phyloP scores from a whole-genome alignment of 495 filamentous ascomycete species.

The Trichoderma virens region DNA sequence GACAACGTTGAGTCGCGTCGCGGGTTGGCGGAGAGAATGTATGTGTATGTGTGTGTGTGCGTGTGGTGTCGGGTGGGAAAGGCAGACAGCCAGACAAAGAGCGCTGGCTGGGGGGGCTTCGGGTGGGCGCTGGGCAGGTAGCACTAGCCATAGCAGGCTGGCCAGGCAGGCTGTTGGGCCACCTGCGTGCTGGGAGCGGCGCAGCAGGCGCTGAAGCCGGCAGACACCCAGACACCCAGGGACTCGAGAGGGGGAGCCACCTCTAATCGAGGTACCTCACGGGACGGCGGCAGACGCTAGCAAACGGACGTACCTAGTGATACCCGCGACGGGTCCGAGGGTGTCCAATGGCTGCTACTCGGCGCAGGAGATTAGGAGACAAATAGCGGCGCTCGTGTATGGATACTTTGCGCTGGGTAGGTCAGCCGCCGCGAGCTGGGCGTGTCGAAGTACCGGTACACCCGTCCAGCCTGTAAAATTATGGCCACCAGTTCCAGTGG shows the following conservation, averaged over 20 bases:
- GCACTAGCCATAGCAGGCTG: background rate
- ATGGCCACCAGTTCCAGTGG: background rate
- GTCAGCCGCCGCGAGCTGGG: background rate
- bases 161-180: slow-evolving; percentile 8
- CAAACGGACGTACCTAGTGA: slow-evolving; percentile 1
- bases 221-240: background rate
- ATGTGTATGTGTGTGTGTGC: slow-evolving; percentile 13
- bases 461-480: background rate
- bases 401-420: background rate
- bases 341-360: background rate
- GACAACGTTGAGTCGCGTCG: slow-evolving; percentile 42
- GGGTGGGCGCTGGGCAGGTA: slow-evolving; percentile 5
- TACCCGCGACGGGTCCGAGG: slow-evolving; percentile 4
- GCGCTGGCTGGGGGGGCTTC: slow-evolving; percentile 7
- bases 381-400: background rate
- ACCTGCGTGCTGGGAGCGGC: background rate
- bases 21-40: slow-evolving; percentile 28
- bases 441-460: background rate
- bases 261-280: background rate
- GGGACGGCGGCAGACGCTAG: background rate
- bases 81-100: slow-evolving; percentile 8
- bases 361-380: background rate
- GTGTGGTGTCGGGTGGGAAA: slow-evolving; percentile 5
- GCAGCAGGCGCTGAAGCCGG: slow-evolving; percentile 6
- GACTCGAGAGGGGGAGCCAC: background rate